phyloP scores from a whole-genome alignment of 306 rosid genomes.

The Quercus glauca region DNA sequence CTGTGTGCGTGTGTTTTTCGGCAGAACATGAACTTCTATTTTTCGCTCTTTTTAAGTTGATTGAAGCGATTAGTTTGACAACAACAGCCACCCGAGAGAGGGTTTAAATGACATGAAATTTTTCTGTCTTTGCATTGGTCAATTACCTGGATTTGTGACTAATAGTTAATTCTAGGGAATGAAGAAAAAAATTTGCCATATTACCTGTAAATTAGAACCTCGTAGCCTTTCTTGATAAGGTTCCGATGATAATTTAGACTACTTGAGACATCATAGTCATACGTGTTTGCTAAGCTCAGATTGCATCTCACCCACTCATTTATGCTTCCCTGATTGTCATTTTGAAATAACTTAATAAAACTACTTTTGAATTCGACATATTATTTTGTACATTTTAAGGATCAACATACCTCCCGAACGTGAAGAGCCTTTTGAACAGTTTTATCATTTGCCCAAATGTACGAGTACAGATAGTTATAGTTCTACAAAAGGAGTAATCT shows the following conservation, averaged over 20 bases:
- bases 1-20: too few relatives aligned
- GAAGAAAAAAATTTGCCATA: neutral
- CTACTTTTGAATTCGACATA: neutral
- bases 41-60: too few relatives aligned
- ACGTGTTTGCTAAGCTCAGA: neutral
- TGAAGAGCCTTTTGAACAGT: constrained; percentile 19
- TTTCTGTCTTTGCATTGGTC: too few relatives aligned
- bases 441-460: constrained; percentile 22
- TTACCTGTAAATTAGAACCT: constrained; percentile 24
- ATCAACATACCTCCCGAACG: constrained; percentile 11
- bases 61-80: too few relatives aligned
- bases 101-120: too few relatives aligned
- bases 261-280: neutral
- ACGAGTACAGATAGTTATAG: constrained; percentile 1
- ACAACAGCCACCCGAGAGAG: too few relatives aligned
- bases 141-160: too few relatives aligned
- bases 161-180: neutral
- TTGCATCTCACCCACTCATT: constrained; percentile 27
- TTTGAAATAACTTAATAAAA: neutral
- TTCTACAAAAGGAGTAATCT: neutral
- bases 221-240: neutral
- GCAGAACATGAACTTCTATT: too few relatives aligned
- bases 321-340: constrained; percentile 28
- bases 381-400: too few relatives aligned
- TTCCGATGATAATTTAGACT: constrained; percentile 10